Base-by-base conservation (phyloP, 352 stramenopile genomes). In the Peronospora destructor region DNA sequence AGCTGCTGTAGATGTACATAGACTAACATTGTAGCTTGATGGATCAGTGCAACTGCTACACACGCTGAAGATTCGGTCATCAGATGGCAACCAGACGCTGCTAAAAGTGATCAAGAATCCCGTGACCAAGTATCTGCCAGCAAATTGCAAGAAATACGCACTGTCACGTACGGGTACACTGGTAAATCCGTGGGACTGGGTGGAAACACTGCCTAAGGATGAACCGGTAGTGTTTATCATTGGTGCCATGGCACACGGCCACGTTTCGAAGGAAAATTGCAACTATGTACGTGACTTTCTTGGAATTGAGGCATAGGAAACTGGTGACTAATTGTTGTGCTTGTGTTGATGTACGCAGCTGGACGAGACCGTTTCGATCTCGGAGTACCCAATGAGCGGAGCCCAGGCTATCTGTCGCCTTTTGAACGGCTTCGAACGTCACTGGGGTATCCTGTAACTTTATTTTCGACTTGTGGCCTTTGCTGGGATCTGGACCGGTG, bases 101-200 rank as follows among this genome's bases (percentile, higher is more conserved):
- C 84, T 99, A 53, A 98, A 97, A 59, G 95, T 99, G 28, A 97
- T 99, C 61, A 99, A 99, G 68, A 99, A 99, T 82, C 97, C 96
- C 5, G 84, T 99, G 54, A 97, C 95, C 45, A 86, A 94, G 66
- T 85, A 99, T 78, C 76, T 99, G 26, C 95, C 95, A 11, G 83
- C 97, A 21, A 97, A 97, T 59, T 92, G 76, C 49, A 86, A 86
- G 56, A 97, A 96, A 63, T 98, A 97, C 73, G 94, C 94, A 25
- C 85, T 98, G 25, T 93, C 87, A n/a, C 85, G 88, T 49, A 87
- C 93, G 43, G 96, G 95, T 11, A 91, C 71, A 29, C 71, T 98
- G 29, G 96, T 98, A 65, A 97, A 93, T 76, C 94, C 95, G 16
- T 92, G 85, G 63, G 76, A 96, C 53, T 96, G 98, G 59, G 93